A percentile compares a stretch with the other conserved stretches of the same genome.
Conservation (phyloP, 75 land plant species). For the Pinus taeda region DNA sequence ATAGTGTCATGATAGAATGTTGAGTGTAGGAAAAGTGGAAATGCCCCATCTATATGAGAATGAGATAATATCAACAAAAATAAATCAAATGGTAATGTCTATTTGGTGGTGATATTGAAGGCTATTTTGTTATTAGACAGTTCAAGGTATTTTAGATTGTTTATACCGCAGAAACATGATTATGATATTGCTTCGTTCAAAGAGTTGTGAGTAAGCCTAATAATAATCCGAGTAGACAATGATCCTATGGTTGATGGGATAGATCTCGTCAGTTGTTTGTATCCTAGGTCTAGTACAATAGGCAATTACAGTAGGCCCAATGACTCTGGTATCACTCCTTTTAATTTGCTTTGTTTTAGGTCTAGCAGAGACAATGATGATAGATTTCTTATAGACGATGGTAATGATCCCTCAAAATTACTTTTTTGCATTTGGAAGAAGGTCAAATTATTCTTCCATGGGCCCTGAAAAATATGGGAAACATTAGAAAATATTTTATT, state of each 20-base stretch:
- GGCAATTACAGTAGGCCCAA: not conserved
- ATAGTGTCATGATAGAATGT: constrained; percentile 1
- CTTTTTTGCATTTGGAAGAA: too few species aligned
- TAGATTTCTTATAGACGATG: not conserved
- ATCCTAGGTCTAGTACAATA: not conserved
- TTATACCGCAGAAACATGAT: not conserved
- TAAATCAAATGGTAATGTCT: not conserved
- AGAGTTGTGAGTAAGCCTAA: not conserved
- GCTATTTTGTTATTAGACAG: not conserved
- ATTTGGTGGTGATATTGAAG: not conserved
- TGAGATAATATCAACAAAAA: not conserved
- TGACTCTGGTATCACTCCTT: constrained; percentile 12
- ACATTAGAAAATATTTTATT: too few species aligned
- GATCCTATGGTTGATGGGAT: constrained; percentile 17
- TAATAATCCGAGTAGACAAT: not conserved
- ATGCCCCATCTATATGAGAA: not conserved
- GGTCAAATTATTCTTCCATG: too few species aligned
- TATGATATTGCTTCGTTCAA: not conserved
- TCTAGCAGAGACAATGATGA: not conserved
- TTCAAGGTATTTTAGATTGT: not conserved
- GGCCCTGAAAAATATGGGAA: too few species aligned
- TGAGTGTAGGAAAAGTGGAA: not conserved
- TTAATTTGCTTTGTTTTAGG: not conserved
- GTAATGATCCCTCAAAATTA: not conserved
- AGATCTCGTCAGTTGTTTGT: not conserved